Evolutionary conservation across 805 yeast genomes (phyloP).

Genomic region (Priceomyces carsonii): DNA sequence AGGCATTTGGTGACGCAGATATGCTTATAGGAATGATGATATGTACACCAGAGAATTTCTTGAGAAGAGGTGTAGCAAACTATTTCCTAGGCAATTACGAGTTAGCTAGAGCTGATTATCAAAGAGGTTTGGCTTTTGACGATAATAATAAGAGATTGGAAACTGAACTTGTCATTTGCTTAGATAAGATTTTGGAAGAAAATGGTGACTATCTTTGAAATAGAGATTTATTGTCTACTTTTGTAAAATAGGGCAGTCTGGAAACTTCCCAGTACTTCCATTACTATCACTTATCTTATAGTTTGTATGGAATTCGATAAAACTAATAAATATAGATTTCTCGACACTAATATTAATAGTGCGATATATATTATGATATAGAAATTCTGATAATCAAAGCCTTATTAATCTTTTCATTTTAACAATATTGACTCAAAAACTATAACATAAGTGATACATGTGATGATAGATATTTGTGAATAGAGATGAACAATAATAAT

Average conservation of each 20-base stretch:
- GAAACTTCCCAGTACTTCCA: too few species aligned
- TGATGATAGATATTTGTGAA: conserved; percentile 1
- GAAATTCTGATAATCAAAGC: too few species aligned
- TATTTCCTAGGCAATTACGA: conserved; percentile 61
- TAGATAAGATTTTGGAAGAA: conserved; percentile 52
- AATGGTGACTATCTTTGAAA: conserved; percentile 53
- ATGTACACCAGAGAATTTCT: conserved; percentile 65
- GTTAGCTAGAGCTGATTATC: conserved; percentile 65
- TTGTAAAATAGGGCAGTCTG: too few species aligned
- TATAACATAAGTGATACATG: background rate
- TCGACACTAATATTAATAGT: too few species aligned
- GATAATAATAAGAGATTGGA: conserved; percentile 51
- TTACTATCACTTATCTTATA: too few species aligned
- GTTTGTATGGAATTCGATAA: too few species aligned
- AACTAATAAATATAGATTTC: too few species aligned
- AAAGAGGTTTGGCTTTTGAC: conserved; percentile 69
- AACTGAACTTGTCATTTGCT: conserved; percentile 48
- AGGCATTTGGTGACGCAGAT: conserved; percentile 71
- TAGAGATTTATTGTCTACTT: too few species aligned
- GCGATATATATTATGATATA: too few species aligned
- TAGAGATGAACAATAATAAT: conserved; percentile 5
- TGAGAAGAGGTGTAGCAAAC: conserved; percentile 68
- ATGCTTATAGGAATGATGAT: conserved; percentile 59
- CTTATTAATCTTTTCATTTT: too few species aligned
- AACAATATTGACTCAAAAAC: too few species aligned